phyloP scores from a whole-genome alignment of 148 eudicot genomes.

The Spergularia bocconei region DNA sequence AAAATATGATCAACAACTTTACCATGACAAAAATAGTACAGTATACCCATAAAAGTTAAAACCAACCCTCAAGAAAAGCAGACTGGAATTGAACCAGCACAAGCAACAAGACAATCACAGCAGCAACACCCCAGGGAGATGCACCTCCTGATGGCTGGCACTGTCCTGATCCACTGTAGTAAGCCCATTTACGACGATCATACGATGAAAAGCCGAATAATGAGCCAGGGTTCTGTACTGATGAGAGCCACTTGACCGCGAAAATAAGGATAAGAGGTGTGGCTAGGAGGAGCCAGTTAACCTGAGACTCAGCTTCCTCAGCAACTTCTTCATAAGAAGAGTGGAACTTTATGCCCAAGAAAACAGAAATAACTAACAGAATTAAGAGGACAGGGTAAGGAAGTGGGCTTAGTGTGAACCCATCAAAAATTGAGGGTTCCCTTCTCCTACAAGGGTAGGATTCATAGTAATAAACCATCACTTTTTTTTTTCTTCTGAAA shows the following conservation, averaged over 20 bases:
- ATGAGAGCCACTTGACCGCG: conserved; percentile 52
- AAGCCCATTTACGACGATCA: conserved; percentile 26
- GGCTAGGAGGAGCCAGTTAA: conserved; percentile 63
- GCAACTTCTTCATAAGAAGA: conserved; percentile 48
- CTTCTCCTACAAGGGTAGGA: conserved; percentile 19
- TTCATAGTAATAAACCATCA: conserved; percentile 12
- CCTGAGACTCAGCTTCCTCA: conserved; percentile 45
- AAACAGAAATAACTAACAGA: conserved; percentile 42
- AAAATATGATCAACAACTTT: neutral
- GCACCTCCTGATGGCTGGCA: conserved; percentile 35
- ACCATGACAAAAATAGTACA: neutral
- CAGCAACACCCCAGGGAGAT: conserved; percentile 77
- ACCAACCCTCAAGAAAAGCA: conserved; percentile 52
- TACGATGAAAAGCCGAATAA: conserved; percentile 21
- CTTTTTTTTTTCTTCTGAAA: neutral
- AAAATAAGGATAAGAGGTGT: conserved; percentile 53
- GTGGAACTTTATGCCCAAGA: conserved; percentile 56
- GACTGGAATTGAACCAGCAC: conserved; percentile 59
- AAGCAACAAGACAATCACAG: conserved; percentile 57
- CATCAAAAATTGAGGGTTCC: conserved; percentile 50
- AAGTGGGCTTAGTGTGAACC: conserved; percentile 57
- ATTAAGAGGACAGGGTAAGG: conserved; percentile 71
- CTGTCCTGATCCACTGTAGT: conserved; percentile 15
- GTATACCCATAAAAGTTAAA: conserved; percentile 7
- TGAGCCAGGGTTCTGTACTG: conserved; percentile 30